Percentiles rank a stretch among this genome's conserved stretches.
Conservation (phyloP, 2,329 filamentous ascomycete genomes). For the Botrytis deweyae region DNA sequence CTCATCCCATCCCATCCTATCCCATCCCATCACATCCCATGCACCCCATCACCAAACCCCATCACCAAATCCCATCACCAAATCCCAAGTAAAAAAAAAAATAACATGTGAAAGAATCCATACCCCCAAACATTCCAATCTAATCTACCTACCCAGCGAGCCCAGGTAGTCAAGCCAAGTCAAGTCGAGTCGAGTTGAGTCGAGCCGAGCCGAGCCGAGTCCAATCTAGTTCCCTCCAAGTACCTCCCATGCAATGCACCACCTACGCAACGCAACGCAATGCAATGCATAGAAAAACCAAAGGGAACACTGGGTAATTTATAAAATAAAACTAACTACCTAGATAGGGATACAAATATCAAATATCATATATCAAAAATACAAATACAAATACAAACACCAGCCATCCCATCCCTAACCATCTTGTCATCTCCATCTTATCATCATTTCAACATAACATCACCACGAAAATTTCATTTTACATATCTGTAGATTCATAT, state of each 20-base stretch:
- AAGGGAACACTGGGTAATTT: neutral
- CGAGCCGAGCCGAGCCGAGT: neutral
- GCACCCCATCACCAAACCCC: too few species aligned
- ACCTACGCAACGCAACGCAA: too few species aligned
- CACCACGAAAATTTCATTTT: neutral
- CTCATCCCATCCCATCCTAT: too few species aligned
- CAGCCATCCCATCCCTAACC: neutral
- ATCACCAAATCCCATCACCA: too few species aligned
- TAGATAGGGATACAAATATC: neutral
- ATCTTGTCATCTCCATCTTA: neutral
- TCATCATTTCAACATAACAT: neutral
- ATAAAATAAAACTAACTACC: too few species aligned
- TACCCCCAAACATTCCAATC: neutral
- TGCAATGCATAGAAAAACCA: neutral
- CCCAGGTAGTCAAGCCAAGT: too few species aligned
- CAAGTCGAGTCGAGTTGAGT: too few species aligned
- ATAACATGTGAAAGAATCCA: neutral
- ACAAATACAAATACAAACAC: neutral
- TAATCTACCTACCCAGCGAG: too few species aligned
- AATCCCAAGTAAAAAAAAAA: too few species aligned
- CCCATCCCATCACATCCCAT: too few species aligned
- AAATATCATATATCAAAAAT: neutral
- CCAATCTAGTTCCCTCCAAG: neutral
- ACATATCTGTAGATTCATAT: conserved; percentile 3
- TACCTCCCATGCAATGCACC: neutral